Conservation (phyloP, 805 yeast genomes). For the Ogataea henricii region DNA sequence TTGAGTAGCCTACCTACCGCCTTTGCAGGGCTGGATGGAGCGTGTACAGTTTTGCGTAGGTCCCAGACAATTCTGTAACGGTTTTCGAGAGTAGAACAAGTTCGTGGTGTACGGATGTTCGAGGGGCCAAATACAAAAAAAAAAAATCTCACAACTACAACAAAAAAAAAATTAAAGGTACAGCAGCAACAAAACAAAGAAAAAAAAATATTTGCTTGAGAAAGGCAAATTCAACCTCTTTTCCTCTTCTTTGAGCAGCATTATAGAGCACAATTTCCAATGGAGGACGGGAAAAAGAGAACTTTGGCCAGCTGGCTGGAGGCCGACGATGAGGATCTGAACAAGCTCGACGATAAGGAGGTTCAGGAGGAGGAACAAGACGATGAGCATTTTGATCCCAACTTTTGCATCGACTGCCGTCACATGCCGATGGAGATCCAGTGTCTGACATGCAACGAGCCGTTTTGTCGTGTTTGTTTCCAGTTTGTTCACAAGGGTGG, state of each 20-base stretch:
- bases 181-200: too few species aligned
- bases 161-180: too few species aligned
- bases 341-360: background rate
- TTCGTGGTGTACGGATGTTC: slow-evolving; percentile 7
- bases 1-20: too few species aligned
- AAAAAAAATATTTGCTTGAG: too few species aligned
- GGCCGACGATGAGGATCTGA: slow-evolving; percentile 10
- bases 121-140: background rate
- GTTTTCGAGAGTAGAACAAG: background rate
- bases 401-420: slow-evolving; percentile 67
- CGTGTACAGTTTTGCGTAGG: too few species aligned
- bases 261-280: background rate
- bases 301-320: slow-evolving; percentile 32
- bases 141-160: background rate
- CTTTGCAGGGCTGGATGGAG: too few species aligned
- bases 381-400: slow-evolving; percentile 36
- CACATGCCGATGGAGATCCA: slow-evolving; percentile 70
- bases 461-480: slow-evolving; percentile 70
- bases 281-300: slow-evolving; percentile 19
- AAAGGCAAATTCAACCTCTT: too few species aligned
- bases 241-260: background rate
- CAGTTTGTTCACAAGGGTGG: slow-evolving; percentile 72
- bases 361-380: slow-evolving; percentile 14
- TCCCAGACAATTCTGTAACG: background rate
- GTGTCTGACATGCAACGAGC: slow-evolving; percentile 65